phyloP scores from a whole-genome alignment of 192 early-diverging fungal species.

The Rhizophagus sp. region DNA sequence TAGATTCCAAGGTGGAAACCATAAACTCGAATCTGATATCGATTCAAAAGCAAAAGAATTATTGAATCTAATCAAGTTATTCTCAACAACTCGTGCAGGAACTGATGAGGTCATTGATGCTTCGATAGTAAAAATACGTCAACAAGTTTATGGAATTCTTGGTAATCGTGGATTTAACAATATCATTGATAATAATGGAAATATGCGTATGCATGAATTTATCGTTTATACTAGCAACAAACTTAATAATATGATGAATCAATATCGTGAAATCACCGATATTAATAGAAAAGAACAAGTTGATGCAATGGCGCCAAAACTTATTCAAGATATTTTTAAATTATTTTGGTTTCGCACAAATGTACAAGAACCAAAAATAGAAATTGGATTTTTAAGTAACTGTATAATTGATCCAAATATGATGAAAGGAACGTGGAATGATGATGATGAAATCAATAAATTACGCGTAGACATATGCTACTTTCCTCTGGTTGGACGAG shows the following conservation, averaged over 20 bases:
- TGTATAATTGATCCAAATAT: background rate
- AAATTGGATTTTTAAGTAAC: background rate
- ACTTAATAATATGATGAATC: background rate
- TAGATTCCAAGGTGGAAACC: too few species aligned
- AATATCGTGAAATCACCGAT: background rate
- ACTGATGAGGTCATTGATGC: background rate
- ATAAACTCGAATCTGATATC: too few species aligned
- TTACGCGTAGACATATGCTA: background rate
- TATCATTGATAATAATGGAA: too few species aligned
- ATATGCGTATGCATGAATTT: too few species aligned
- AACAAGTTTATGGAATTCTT: conserved; percentile 13
- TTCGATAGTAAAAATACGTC: background rate
- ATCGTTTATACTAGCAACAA: too few species aligned
- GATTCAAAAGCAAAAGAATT: background rate
- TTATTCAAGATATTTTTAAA: background rate
- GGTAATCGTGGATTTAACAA: background rate
- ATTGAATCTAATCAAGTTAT: background rate
- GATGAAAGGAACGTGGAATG: background rate
- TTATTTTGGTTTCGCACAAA: background rate
- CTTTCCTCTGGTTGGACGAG: background rate
- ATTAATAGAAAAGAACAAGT: background rate
- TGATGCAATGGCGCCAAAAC: background rate
- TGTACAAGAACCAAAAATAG: background rate
- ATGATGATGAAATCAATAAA: background rate
- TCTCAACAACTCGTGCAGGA: background rate